A percentile compares a stretch with the other conserved stretches of the same genome.
phyloP scores from a whole-genome alignment of 441 rosid species.

The Erodium trifolium region DNA sequence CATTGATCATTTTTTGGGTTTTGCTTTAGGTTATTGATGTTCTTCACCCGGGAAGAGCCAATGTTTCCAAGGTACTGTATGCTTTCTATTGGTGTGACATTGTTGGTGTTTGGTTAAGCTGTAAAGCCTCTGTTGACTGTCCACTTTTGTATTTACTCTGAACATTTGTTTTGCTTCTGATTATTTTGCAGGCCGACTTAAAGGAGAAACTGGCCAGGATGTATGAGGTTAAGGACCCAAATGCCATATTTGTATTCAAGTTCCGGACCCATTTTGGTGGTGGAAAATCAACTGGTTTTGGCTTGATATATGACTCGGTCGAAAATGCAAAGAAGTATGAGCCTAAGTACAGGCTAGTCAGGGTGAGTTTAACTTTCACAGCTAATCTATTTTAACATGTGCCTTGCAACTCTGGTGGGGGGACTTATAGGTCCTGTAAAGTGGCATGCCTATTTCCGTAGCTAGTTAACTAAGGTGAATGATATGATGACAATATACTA shows the following conservation, averaged over 20 bases:
- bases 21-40: slow-evolving; percentile 6
- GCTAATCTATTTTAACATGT: not conserved
- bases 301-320: slow-evolving; percentile 4
- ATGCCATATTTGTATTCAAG: slow-evolving; percentile 8
- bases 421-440: not conserved
- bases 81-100: not conserved
- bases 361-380: not conserved
- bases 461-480: not conserved
- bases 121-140: slow-evolving; percentile 2
- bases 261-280: slow-evolving; percentile 10
- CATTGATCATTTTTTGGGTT: not conserved
- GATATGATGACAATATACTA: not conserved
- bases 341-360: slow-evolving; percentile 10
- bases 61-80: slow-evolving; percentile 4
- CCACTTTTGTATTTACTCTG: not conserved
- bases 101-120: slow-evolving; percentile 3
- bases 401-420: not conserved
- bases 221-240: slow-evolving; percentile 8
- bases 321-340: slow-evolving; percentile 6
- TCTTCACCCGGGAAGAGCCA: slow-evolving; percentile 9
- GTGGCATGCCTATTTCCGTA: not conserved
- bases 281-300: slow-evolving; percentile 7
- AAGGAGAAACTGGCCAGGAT: slow-evolving; percentile 6
- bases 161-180: not conserved
- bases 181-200: slow-evolving; percentile 2